Base-by-base conservation (phyloP, 2,329 filamentous ascomycete genomes). In the Penicillium brasilianum region DNA sequence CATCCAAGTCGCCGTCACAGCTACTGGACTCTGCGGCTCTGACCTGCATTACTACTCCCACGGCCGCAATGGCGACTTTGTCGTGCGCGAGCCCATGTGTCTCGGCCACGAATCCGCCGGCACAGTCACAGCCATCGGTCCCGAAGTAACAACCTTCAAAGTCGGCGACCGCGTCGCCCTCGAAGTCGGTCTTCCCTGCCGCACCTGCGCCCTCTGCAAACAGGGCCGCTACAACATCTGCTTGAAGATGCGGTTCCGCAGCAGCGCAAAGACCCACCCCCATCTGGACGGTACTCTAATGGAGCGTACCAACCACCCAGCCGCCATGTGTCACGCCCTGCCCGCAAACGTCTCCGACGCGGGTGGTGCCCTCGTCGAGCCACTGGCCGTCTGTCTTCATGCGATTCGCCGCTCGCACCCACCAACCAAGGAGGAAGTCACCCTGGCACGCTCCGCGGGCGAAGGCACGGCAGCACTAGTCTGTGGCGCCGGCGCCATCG, bases 151-250 rank as follows among this genome's bases (percentile, higher is more conserved):
- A 41, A 79, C 77, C 34, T 85, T 96, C 64, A 80, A 85, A 67
- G 74, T 84, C 11, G 93, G 93, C 60, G 93, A 97, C 79, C 88
- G 91, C 69, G 90, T 97, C 20, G 93, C 94, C n/a, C 82, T 98
- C 44, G 94, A 98, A 83, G 94, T 96, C 14, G 94, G 94, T 54
- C 85, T 91, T 55, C 92, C 93, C 0, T 98, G 94, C 81, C 88
- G 90, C 41, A 71, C 75, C 43, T 88, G 86, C 70, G 74, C 80
- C 22, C 76, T 84, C 55, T 88, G 86, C 71, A 76, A 78, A 46
- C 79, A 82, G 58, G 85, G 84, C 55, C 76, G 86, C 54, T 88
- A 88, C 72, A 88, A 88, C 67, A 85, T 88, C 65, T 88, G 86
- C 77, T 82, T 82, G 25, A 77, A 77, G 9, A 82, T 88, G 79